Evolutionary conservation across 768 basidiomycete species (phyloP), one percentile per base, ranked within the genome.

Genomic region (Sporobolomyces phaffii): DNA sequence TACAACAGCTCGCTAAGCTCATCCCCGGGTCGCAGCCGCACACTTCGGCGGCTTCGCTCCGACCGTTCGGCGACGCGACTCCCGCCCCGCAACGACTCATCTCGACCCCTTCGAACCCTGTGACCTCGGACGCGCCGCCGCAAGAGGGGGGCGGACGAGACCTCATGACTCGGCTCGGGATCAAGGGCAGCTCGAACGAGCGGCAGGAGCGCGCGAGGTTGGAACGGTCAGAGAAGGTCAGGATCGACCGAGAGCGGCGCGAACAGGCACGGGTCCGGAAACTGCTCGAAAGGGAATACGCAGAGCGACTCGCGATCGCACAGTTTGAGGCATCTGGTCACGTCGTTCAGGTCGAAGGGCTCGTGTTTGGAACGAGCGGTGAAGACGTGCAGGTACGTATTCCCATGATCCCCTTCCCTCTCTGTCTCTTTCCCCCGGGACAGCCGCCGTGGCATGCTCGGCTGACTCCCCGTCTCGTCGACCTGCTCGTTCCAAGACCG

Each of bases 311-410:
- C 41, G 11, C 22, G 26, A 36, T 65, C 28, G 60, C 64, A 20
- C 17, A 59, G 36, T 17, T 40, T 26, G 69, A 70, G 53, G 57
- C 62, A 8, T 43, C n/a, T 2, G 69, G 69, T 0, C 63, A 66
- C 18, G 69, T 70, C 24, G 69, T 70, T 5, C 56, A 65, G 61
- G 69, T 70, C 47, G 61, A 53, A 28, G 69, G 69, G 8, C 41
- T 70, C 20, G 64, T 70, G 5, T 50, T 15, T 22, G 69, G 69
- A 0, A 70, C 69, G 22, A 70, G 69, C 28, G 64, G 50, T 1
- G 69, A 70, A 58, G 69, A 70, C 15, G 69, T 70, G 2, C 69
- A 70, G 49, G 68, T 64, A 26, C 34, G 68, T 50, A 10, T 3
- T 15, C 29, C 2, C 6, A 14, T 41, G 15, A 14, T 28, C 48